A percentile compares a stretch with the other conserved stretches of the same genome.
Evolutionary conservation across 2,329 filamentous ascomycete genomes (phyloP).

Genomic region (Hypoxylon sp.): DNA sequence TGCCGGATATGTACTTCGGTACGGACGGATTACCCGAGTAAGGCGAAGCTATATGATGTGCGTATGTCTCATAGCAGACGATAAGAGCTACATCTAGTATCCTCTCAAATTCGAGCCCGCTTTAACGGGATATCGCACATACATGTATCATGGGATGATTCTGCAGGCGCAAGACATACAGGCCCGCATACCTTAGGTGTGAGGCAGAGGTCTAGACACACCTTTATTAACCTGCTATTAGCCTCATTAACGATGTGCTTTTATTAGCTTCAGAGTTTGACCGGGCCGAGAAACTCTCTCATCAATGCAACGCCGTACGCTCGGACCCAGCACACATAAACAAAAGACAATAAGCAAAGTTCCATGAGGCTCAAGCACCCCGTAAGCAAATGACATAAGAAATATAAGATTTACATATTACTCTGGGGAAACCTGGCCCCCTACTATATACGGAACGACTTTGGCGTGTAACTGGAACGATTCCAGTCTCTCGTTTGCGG

Average conservation of each 20-base stretch:
- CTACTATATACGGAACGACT: slow-evolving; percentile 16
- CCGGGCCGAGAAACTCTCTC: slow-evolving; percentile 21
- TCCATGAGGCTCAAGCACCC: slow-evolving; percentile 30
- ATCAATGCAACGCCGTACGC: slow-evolving; percentile 18
- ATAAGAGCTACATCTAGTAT: slow-evolving; percentile 5
- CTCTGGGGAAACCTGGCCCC: slow-evolving; percentile 39
- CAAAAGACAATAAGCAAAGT: slow-evolving; percentile 1
- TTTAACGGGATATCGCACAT: slow-evolving; percentile 12
- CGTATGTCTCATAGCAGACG: no score
- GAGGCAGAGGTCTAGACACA: slow-evolving; percentile 1
- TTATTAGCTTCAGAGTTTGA: slow-evolving; percentile 18
- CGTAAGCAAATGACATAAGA: slow-evolving; percentile 36
- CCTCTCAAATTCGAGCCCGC: slow-evolving; percentile 21
- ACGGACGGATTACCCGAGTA: slow-evolving; percentile 29
- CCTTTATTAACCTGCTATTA: slow-evolving; percentile 10
- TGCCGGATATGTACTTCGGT: not conserved
- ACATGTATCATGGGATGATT: slow-evolving; percentile 27
- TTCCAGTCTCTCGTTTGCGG: slow-evolving; percentile 17
- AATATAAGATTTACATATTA: slow-evolving; percentile 23
- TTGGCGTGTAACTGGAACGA: slow-evolving; percentile 23
- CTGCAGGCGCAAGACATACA: slow-evolving; percentile 39
- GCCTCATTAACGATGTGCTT: slow-evolving; percentile 6
- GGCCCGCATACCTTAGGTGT: slow-evolving; percentile 3
- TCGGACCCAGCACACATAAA: not conserved
- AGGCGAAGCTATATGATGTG: not conserved